Conservation (phyloP, 495 filamentous ascomycete genomes). For the Neurospora cerealis region DNA sequence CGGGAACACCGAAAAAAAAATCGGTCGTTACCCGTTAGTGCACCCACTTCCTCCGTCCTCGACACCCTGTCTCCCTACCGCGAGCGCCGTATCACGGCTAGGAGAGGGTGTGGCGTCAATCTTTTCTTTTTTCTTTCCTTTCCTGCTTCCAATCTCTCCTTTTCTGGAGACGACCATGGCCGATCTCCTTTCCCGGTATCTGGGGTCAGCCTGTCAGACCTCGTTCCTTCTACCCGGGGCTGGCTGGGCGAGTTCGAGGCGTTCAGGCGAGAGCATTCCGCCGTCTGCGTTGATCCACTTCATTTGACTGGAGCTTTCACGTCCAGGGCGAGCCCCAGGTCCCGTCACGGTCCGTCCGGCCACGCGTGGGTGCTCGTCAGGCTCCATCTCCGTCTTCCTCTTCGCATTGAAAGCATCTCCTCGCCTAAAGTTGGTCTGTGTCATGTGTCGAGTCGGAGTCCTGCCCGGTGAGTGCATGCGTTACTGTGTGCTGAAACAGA, state of each 20-base stretch:
- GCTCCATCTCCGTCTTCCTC: background rate
- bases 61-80: background rate
- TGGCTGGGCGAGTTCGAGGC: background rate
- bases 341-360: background rate
- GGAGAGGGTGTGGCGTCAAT: background rate
- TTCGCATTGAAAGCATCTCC: background rate
- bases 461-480: background rate
- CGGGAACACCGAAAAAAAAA: slow-evolving; percentile 10
- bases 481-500: background rate
- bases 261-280: background rate
- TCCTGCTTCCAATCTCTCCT: background rate
- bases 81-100: background rate
- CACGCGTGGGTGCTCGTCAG: background rate
- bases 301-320: background rate
- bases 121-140: background rate
- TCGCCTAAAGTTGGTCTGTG: background rate
- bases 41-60: background rate
- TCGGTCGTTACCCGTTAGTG: background rate
- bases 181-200: background rate
- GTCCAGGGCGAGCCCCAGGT: background rate
- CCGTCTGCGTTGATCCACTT: background rate
- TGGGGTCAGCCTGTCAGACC: background rate
- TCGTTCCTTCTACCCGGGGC: background rate
- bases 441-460: background rate
- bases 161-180: background rate